These are phyloP conservation scores for Metschnikowia chrysomelidarum DNA, from an alignment of 805 yeast genomes.

Conservation along the genomic window DNA sequence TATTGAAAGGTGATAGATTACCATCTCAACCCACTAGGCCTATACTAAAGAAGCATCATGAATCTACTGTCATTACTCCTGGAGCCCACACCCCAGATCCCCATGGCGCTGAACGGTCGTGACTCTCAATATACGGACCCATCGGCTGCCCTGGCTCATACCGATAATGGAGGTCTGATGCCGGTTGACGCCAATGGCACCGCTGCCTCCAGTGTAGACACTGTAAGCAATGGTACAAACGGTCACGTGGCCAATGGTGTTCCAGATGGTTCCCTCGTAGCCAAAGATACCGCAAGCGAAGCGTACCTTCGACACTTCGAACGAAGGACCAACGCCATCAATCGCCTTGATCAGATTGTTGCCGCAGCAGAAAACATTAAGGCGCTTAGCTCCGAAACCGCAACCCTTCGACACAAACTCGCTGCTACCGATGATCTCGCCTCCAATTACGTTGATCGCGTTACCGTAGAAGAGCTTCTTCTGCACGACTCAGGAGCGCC, in stretches of 20 bases:
- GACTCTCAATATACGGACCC: no score
- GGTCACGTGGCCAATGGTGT: not conserved
- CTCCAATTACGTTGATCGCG: conserved; percentile 34
- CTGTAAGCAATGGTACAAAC: not conserved
- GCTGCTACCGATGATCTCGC: conserved; percentile 24
- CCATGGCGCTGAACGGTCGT: conserved; percentile 4
- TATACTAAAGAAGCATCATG: no score
- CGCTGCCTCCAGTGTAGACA: not conserved
- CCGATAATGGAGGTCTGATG: conserved; percentile 1
- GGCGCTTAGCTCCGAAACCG: conserved; percentile 20
- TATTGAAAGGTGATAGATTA: no score
- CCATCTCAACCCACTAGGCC: not conserved
- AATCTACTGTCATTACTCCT: conserved; percentile 21
- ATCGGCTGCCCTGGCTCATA: not conserved
- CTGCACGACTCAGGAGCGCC: conserved; percentile 9
- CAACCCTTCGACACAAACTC: conserved; percentile 12
- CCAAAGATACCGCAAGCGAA: no score
- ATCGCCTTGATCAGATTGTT: conserved; percentile 16
- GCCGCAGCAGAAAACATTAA: conserved; percentile 17
- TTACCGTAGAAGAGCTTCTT: conserved; percentile 35
- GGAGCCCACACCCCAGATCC: conserved; percentile 13
- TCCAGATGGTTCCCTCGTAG: not conserved
- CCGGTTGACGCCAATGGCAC: conserved; percentile 4
- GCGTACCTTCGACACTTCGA: conserved; percentile 16
- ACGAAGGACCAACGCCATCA: conserved; percentile 13